Evolutionary conservation across 805 yeast species (phyloP).

Genomic region (Pichia kluyveri): DNA sequence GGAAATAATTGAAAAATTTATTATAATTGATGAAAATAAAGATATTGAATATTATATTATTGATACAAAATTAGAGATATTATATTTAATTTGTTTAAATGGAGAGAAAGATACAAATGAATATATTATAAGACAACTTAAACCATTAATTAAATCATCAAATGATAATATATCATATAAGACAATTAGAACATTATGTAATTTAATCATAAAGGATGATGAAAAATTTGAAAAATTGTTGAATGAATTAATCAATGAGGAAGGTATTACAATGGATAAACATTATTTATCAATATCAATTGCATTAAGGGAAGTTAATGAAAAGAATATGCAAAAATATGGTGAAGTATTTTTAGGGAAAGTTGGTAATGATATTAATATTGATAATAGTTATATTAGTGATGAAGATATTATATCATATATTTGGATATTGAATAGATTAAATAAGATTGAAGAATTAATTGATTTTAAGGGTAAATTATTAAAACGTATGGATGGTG

Average conservation of each 20-base stretch:
- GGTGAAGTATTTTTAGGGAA: not conserved
- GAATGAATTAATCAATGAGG: not conserved
- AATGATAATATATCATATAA: constrained; percentile 43
- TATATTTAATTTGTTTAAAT: constrained; percentile 58
- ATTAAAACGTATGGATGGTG: not conserved
- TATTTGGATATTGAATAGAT: constrained; percentile 1
- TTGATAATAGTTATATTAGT: not conserved
- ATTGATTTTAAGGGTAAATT: not conserved
- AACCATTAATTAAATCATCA: not conserved
- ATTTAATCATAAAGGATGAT: constrained; percentile 59
- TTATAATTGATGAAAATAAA: not conserved
- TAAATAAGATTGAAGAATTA: not conserved
- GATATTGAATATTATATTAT: constrained; percentile 45
- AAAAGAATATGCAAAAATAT: not conserved
- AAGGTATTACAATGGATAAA: not conserved
- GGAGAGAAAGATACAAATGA: not conserved
- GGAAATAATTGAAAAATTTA: too few relatives aligned
- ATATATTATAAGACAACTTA: not conserved
- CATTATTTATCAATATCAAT: constrained; percentile 1
- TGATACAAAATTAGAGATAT: constrained; percentile 82
- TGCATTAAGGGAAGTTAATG: not conserved
- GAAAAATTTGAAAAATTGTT: not conserved
- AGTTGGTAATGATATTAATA: not conserved
- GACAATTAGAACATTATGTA: constrained; percentile 84
- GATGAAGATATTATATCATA: constrained; percentile 5